Conservation (phyloP, 768 basidiomycete genomes). For the Exidia glandulosa region DNA sequence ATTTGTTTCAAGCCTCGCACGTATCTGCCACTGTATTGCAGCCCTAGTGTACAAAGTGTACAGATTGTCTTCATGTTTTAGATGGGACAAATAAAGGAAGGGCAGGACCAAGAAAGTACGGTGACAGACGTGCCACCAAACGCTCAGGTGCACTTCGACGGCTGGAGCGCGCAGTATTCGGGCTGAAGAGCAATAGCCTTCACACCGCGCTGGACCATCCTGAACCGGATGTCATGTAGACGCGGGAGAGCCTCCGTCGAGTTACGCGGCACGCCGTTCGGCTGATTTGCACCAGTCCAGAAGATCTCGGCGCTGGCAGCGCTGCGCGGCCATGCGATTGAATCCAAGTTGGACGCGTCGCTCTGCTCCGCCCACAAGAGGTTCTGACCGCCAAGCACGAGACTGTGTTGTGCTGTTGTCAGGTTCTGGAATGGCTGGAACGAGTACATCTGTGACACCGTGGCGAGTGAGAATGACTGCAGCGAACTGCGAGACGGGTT, state of each 20-base stretch:
- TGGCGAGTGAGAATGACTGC: conserved; percentile 13
- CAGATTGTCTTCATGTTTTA: no score
- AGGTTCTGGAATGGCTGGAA: conserved; percentile 60
- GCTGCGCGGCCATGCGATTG: conserved; percentile 62
- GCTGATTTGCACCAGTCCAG: conserved; percentile 43
- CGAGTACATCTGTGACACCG: conserved; percentile 38
- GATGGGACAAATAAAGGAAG: no score
- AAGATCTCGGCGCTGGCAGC: conserved; percentile 66
- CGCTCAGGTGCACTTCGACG: not conserved
- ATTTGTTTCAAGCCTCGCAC: no score
- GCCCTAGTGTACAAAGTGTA: no score
- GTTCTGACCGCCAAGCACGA: conserved; percentile 64
- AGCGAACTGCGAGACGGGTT: conserved; percentile 1
- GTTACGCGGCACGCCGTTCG: conserved; percentile 26
- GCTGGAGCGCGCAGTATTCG: conserved; percentile 51
- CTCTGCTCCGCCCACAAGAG: conserved; percentile 70
- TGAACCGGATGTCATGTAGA: conserved; percentile 50
- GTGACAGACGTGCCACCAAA: no score
- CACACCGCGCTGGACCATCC: conserved; percentile 53
- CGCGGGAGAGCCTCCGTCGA: conserved; percentile 46
- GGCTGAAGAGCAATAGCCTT: conserved; percentile 55
- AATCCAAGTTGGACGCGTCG: conserved; percentile 52
- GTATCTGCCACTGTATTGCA: no score
- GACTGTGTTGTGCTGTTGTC: conserved; percentile 31
- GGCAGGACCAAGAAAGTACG: no score